phyloP scores from a whole-genome alignment of 768 basidiomycete genomes.

The Pisolithus tinctorius region DNA sequence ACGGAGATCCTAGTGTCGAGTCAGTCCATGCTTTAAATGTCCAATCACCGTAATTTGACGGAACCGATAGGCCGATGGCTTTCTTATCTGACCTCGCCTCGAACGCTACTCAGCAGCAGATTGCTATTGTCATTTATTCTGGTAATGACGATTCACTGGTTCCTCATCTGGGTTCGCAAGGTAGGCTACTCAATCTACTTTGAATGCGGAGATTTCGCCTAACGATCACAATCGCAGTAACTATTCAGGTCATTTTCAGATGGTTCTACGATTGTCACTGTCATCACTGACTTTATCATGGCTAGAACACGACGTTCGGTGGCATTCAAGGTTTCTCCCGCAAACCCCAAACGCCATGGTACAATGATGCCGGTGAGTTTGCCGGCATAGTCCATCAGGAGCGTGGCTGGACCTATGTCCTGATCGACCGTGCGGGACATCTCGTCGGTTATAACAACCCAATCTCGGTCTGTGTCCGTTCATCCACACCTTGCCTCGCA shows the following conservation, averaged over 20 bases:
- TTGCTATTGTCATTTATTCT: conserved; percentile 55
- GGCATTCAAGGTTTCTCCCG: conserved; percentile 70
- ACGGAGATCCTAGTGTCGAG: conserved; percentile 28
- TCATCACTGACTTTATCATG: not conserved
- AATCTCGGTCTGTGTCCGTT: conserved; percentile 35
- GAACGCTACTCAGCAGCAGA: conserved; percentile 46
- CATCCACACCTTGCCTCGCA: not conserved
- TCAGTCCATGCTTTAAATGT: conserved; percentile 12
- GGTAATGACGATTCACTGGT: conserved; percentile 67
- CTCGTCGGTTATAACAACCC: conserved; percentile 34
- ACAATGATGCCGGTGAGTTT: conserved; percentile 48
- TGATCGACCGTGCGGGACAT: conserved; percentile 35
- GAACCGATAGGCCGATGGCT: conserved; percentile 44
- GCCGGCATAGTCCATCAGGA: conserved; percentile 73
- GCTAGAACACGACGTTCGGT: conserved; percentile 72
- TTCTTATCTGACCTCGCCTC: conserved; percentile 62
- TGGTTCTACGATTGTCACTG: not conserved
- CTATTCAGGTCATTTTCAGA: conserved; percentile 41
- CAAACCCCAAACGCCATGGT: conserved; percentile 63
- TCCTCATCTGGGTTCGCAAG: conserved; percentile 56
- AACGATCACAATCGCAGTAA: conserved; percentile 32
- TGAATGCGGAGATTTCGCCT: not conserved
- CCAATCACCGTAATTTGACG: conserved; percentile 5
- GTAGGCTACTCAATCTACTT: conserved; percentile 26
- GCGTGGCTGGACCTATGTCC: conserved; percentile 46